Evolutionary conservation across 2,329 filamentous ascomycete genomes (phyloP).

Genomic region (Ophiostoma piceae): DNA sequence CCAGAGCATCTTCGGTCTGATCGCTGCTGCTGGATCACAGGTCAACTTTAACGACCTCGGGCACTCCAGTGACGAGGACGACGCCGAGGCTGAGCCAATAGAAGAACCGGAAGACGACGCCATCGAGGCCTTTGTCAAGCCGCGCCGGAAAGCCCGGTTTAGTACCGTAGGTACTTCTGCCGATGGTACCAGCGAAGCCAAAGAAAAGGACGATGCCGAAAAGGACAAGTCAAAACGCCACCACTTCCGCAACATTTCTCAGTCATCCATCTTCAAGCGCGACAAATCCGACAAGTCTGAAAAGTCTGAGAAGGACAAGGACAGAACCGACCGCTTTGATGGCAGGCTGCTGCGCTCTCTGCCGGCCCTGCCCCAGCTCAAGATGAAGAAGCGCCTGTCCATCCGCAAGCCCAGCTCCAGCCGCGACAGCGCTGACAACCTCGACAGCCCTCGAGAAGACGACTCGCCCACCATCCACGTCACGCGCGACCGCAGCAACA

Average conservation of each 20-base stretch:
- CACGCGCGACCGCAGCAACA: conserved; percentile 35
- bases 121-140: conserved; percentile 8
- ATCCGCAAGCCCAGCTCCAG: conserved; percentile 11
- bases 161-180: background rate
- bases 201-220: background rate
- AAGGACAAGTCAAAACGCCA: conserved; percentile 15
- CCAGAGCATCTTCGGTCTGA: conserved; percentile 89
- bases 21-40: conserved; percentile 78
- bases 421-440: background rate
- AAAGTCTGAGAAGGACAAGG: conserved; percentile 35
- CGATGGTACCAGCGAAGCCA: background rate
- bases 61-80: conserved; percentile 75
- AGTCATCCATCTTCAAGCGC: conserved; percentile 39
- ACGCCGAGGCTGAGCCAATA: conserved; percentile 26
- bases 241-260: conserved; percentile 30
- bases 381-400: conserved; percentile 30
- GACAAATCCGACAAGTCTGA: conserved; percentile 20
- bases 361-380: conserved; percentile 39
- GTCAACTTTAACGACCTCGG: conserved; percentile 74
- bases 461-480: conserved; percentile 32
- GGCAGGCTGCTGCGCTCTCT: conserved; percentile 62
- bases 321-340: conserved; percentile 44
- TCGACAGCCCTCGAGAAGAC: background rate
- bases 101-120: conserved; percentile 4
- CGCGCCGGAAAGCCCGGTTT: conserved; percentile 10